Base-by-base conservation (phyloP, 2,329 filamentous ascomycete species). In the Arthrobotrys iridis region DNA sequence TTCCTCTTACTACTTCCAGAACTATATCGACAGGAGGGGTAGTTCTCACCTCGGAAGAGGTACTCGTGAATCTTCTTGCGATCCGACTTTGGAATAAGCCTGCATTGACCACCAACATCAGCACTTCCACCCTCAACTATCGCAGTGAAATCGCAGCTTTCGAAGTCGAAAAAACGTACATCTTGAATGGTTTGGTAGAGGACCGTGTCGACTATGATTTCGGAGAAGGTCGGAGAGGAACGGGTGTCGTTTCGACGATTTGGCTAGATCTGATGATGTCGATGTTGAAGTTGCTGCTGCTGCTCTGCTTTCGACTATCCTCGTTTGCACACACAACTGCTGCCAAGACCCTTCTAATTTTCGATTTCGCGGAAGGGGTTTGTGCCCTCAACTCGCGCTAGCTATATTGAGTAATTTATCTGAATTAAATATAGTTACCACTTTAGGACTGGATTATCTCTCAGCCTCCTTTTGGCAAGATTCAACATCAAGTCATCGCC, bases 1-100 rank as follows among this genome's bases (percentile, higher is more conserved):
- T 41, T 33, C 45, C 35, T 50, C 37, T 35, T 20, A 33, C 18
- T 18, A 45, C 8, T 10, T 41, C 43, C 15, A 40, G 28, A 5
- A 50, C 11, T 8, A 60, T 58, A 64, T 68, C 63, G 63, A 40
- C 40, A 26, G 45, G 24, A 67, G 35, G 66, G 62, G 48, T 37
- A 24, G 20, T 77, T 63, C 78, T 78, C 80, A 93, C 91, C 92
- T 83, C 91, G 90, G 91, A 97, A 96, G 89, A 99, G 92, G 91
- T 94, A 96, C 91, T 94, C 94, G 90, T 99, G 95, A 87, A 99
- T 98, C 91, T 93, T 93, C 92, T 99, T 99, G 88, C 96, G 93
- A 88, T 99, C 95, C 86, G 93, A 91, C 91, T 98, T 98, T 85
- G 95, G 95, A 86, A 99, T 99, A 88, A 99, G 91, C 95, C 91